These are phyloP conservation scores for Colletotrichum sansevieriae DNA, from an alignment of 2,329 filamentous ascomycete species.

Conservation along the genomic window DNA sequence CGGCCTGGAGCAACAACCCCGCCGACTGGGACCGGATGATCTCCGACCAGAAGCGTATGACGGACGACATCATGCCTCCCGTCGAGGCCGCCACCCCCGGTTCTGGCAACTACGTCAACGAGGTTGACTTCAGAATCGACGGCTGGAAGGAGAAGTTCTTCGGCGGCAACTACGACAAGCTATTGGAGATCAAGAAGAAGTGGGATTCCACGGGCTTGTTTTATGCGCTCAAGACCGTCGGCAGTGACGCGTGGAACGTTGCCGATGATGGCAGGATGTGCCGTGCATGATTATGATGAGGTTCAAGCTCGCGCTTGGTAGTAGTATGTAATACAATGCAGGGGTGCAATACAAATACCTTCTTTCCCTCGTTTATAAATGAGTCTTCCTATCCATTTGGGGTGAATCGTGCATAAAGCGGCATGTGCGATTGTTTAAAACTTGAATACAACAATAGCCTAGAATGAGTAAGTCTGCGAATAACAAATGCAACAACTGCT, in stretches of 20 bases:
- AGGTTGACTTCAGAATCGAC: conserved; percentile 63
- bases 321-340: conserved; percentile 15
- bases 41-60: conserved; percentile 40
- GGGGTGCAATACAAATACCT: background rate
- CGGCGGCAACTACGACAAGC: conserved; percentile 58
- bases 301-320: conserved; percentile 8
- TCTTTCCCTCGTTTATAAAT: conserved; percentile 10
- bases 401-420: no score
- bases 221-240: conserved; percentile 62
- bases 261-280: conserved; percentile 58
- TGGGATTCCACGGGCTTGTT: conserved; percentile 63
- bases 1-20: conserved; percentile 40
- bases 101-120: conserved; percentile 63
- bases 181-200: conserved; percentile 62
- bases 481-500: no score
- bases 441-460: no score
- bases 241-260: conserved; percentile 63
- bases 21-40: conserved; percentile 36
- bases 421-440: no score
- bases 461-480: no score
- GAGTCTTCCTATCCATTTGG: no score
- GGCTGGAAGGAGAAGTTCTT: conserved; percentile 61
- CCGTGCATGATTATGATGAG: conserved; percentile 31
- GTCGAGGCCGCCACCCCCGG: conserved; percentile 51
- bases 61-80: conserved; percentile 40